phyloP scores from a whole-genome alignment of 495 filamentous ascomycete genomes.

The Bryoglossum gracile region DNA sequence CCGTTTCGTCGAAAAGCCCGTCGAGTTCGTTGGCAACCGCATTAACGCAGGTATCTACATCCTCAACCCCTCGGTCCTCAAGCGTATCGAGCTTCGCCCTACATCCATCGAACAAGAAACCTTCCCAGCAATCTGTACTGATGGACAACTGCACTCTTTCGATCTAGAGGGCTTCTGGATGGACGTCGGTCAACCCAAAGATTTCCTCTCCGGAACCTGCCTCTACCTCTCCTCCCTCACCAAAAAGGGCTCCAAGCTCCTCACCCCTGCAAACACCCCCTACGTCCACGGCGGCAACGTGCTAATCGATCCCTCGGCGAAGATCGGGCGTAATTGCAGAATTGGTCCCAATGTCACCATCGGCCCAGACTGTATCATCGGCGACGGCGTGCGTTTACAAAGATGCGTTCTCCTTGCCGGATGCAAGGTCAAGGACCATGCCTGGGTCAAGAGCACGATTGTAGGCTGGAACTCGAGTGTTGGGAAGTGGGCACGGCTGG shows the following conservation, averaged over 20 bases:
- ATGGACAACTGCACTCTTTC: slow-evolving; percentile 92
- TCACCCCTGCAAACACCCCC: slow-evolving; percentile 65
- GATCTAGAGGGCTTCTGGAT: slow-evolving; percentile 99
- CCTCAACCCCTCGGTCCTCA: slow-evolving; percentile 84
- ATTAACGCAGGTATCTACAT: slow-evolving; percentile 99
- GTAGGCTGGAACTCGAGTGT: slow-evolving; percentile 98
- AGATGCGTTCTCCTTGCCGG: slow-evolving; percentile 84
- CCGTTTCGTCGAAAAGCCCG: slow-evolving; percentile 98
- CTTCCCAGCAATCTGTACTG: slow-evolving; percentile 89
- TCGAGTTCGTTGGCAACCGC: slow-evolving; percentile 98
- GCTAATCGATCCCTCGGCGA: slow-evolving; percentile 88
- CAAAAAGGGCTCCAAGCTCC: slow-evolving; percentile 84
- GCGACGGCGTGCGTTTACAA: slow-evolving; percentile 92
- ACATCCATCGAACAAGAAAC: slow-evolving; percentile 99
- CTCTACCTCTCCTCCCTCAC: slow-evolving; percentile 90
- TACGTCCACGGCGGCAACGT: slow-evolving; percentile 96
- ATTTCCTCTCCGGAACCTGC: slow-evolving; percentile 95
- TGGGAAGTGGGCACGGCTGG: slow-evolving; percentile 89
- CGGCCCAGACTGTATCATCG: slow-evolving; percentile 88
- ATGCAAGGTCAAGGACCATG: slow-evolving; percentile 96
- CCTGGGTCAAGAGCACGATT: slow-evolving; percentile 98
- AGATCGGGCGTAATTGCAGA: slow-evolving; percentile 97
- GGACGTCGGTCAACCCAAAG: slow-evolving; percentile 99
- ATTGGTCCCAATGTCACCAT: slow-evolving; percentile 98
- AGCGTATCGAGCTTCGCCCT: slow-evolving; percentile 89